A percentile compares a stretch with the other conserved stretches of the same genome.
These are phyloP conservation scores for Candida methanosorbosa DNA, from an alignment of 805 yeast species.

Conservation along the genomic window DNA sequence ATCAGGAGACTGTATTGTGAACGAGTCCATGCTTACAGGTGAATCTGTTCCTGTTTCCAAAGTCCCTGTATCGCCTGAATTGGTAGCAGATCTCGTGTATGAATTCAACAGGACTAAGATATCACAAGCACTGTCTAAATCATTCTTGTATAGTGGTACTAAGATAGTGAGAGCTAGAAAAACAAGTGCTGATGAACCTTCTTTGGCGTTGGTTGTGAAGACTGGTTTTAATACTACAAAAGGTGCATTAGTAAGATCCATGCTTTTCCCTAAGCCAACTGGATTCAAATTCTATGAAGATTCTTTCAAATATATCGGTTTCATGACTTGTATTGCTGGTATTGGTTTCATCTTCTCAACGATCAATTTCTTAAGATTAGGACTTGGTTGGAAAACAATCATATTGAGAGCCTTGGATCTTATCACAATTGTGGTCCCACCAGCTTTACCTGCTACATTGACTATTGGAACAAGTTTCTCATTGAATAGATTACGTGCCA, in stretches of 20 bases:
- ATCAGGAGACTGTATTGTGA: constrained; percentile 92
- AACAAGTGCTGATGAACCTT: constrained; percentile 50
- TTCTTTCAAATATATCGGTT: constrained; percentile 92
- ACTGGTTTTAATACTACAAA: constrained; percentile 95
- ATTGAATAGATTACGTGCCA: constrained; percentile 58
- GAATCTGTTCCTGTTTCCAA: constrained; percentile 97
- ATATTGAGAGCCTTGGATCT: constrained; percentile 86
- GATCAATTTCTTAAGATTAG: constrained; percentile 69
- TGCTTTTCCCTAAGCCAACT: constrained; percentile 92
- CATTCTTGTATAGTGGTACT: constrained; percentile 83
- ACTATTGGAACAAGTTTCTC: constrained; percentile 97
- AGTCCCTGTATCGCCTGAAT: constrained; percentile 52
- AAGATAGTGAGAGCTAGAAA: constrained; percentile 76
- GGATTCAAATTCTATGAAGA: constrained; percentile 92
- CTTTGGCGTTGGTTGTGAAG: constrained; percentile 77
- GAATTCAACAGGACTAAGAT: constrained; percentile 49
- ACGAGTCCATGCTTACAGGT: constrained; percentile 97
- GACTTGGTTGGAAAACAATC: constrained; percentile 61
- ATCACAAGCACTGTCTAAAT: constrained; percentile 58
- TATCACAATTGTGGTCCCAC: constrained; percentile 96
- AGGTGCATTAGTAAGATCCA: constrained; percentile 87
- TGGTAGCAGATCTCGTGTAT: constrained; percentile 46
- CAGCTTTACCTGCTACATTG: constrained; percentile 95
- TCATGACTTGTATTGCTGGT: constrained; percentile 80
- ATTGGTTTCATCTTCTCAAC: constrained; percentile 82